A percentile compares a stretch with the other conserved stretches of the same genome.
Conservation (phyloP, 257 asterid species). For the Petrea volubilis region DNA sequence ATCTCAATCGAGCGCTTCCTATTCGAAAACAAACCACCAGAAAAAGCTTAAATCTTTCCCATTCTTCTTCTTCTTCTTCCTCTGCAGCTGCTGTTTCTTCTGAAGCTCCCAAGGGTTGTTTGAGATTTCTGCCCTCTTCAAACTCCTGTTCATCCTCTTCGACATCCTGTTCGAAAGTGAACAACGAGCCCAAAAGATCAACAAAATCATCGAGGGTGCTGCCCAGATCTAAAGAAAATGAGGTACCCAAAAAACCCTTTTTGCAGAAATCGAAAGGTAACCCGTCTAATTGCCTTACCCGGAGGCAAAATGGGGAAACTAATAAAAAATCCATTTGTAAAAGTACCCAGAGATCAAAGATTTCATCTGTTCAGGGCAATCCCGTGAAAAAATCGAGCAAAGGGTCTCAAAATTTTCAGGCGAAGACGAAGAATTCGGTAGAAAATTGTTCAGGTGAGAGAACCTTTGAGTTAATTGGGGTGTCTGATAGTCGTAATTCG, state of each 20-base stretch:
- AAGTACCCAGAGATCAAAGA: constrained; percentile 34
- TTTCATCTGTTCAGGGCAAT: constrained; percentile 26
- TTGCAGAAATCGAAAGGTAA: constrained; percentile 33
- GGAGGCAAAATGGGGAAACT: constrained; percentile 23
- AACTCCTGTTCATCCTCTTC: constrained; percentile 29
- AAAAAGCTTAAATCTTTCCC: constrained; percentile 20
- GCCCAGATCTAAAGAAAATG: constrained; percentile 45
- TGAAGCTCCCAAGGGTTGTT: constrained; percentile 34
- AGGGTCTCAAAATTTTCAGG: constrained; percentile 21
- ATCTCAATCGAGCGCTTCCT: constrained; percentile 40
- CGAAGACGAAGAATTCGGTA: constrained; percentile 20
- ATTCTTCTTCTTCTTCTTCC: constrained; percentile 26
- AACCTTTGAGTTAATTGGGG: constrained; percentile 16
- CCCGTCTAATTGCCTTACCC: constrained; percentile 14
- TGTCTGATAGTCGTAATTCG: constrained; percentile 13
- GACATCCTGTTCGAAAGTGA: constrained; percentile 19
- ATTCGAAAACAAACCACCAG: constrained; percentile 23
- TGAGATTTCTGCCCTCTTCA: constrained; percentile 27
- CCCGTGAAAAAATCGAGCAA: constrained; percentile 28
- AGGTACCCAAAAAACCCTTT: constrained; percentile 32
- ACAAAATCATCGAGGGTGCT: constrained; percentile 17
- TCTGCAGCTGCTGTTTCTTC: constrained; percentile 27
- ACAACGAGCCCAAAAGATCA: constrained; percentile 24
- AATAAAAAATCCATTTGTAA: constrained; percentile 19
- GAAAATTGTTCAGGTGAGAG: constrained; percentile 40